phyloP scores from a whole-genome alignment of 148 eudicot genomes.

The Drosera capensis region DNA sequence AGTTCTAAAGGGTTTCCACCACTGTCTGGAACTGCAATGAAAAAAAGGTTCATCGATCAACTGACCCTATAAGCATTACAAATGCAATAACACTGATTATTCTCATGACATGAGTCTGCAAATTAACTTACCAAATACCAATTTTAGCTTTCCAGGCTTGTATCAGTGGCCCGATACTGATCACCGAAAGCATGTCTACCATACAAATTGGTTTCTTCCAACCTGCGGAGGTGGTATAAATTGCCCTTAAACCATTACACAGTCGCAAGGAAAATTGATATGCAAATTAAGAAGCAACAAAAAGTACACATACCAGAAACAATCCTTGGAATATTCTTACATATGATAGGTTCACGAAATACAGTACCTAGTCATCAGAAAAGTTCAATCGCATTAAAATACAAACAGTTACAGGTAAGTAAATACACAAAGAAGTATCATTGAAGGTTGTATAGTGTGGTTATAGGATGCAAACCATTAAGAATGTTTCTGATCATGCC shows the following conservation, averaged over 20 bases:
- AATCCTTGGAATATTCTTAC: slow-evolving; percentile 55
- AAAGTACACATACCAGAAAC: slow-evolving; percentile 33
- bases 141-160: neutral
- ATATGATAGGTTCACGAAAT: slow-evolving; percentile 64
- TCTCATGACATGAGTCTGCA: neutral
- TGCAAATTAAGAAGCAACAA: neutral
- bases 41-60: neutral
- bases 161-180: neutral
- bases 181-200: neutral
- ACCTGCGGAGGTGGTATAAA: slow-evolving; percentile 19
- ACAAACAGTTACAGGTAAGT: no score
- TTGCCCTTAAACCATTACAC: neutral
- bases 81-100: neutral
- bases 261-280: neutral
- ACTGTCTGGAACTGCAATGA: slow-evolving; percentile 45
- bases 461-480: slow-evolving; percentile 39
- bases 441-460: no score
- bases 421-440: no score
- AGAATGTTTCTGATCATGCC: slow-evolving; percentile 3
- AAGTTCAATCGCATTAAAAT: no score
- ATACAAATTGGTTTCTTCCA: slow-evolving; percentile 58
- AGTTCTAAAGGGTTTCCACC: slow-evolving; percentile 21
- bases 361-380: no score
- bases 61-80: neutral
- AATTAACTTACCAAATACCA: slow-evolving; percentile 15